Evolutionary conservation across 345 rosid species (phyloP).

Genomic region (Dipteronia sinensis): DNA sequence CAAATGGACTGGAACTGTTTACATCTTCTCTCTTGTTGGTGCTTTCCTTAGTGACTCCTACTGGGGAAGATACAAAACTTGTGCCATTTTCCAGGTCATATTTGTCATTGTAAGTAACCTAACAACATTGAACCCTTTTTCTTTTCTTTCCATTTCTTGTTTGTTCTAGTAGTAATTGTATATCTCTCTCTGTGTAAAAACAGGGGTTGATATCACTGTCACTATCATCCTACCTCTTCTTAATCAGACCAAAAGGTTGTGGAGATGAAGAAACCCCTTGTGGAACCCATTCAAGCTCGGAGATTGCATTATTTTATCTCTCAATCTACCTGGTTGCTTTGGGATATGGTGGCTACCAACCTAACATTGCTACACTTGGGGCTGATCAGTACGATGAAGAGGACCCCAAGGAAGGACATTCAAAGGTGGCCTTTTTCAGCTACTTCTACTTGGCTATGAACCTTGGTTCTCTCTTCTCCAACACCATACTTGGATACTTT

Average conservation of each 20-base stretch:
- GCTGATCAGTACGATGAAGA: constrained; percentile 98
- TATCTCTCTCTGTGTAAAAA: not conserved
- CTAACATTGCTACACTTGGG: constrained; percentile 94
- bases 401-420: constrained; percentile 76
- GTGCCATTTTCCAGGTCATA: constrained; percentile 92
- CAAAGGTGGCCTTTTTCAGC: constrained; percentile 92
- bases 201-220: constrained; percentile 85
- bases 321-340: constrained; percentile 88
- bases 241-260: constrained; percentile 82
- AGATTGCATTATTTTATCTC: constrained; percentile 74
- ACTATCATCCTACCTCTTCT: constrained; percentile 70
- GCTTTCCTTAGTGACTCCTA: constrained; percentile 98
- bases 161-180: constrained; percentile 14
- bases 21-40: constrained; percentile 95
- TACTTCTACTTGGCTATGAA: constrained; percentile 94
- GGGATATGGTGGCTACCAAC: constrained; percentile 98
- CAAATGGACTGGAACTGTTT: constrained; percentile 99
- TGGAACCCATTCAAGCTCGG: constrained; percentile 67
- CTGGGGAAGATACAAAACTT: constrained; percentile 99
- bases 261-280: constrained; percentile 72
- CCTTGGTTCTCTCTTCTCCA: constrained; percentile 96
- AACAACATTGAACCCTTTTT: not conserved
- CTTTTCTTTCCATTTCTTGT: not conserved
- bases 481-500: constrained; percentile 84
- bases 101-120: constrained; percentile 78